Base-by-base conservation (phyloP, 805 yeast species). In the Sugiyamaella boreocaroliniensis region DNA sequence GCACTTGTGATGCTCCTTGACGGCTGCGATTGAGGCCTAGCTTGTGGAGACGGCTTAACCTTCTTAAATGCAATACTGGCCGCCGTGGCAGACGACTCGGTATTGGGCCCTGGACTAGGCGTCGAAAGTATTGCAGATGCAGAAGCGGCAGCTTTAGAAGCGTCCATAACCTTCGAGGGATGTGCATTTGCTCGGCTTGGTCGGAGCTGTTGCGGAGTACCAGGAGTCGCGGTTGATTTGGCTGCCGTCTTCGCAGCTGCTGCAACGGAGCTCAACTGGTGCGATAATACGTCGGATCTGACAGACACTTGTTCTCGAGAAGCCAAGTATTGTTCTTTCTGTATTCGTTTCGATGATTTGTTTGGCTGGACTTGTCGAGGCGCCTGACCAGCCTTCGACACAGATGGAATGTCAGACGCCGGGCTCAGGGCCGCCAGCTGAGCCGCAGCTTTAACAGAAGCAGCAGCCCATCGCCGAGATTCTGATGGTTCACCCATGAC, bases 231-330 rank as follows among this genome's bases (percentile, higher is more conserved):
- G 8, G 49, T 49, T 14, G 29, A 22, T 16, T 45, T 29, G 8
- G 55, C 55, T 11, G 55, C 55, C 9, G 37, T 11, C 37, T 32
- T 32, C n/a, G 37, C 37, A 32, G 55, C 55, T 22, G 48, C 40
- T 2, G 51, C 34, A 8, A 48, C 26, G 14, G 45, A 32, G 14
- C 37, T 20, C 18, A 20, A 18, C 22, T 48, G 19, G 29, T 20
- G 34, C 18, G 20, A n/a, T 8, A 44, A 16, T 14, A 8, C 40
- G 20, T 42, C 20, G 15, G 34, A 20, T 40, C 40, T 34, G 14
- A 40, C 16, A 16, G 22, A 5, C n/a, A 44, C 16, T 11, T 10
- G 42, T 12, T 22, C 15, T 4, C 32, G 37, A 7, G 37, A 18
- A 1, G 15, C 26, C 15, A 45, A 26, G 15, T 34, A 18, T 12